Evolutionary conservation across 352 stramenopile genomes (phyloP).

Genomic region (Globisporangium sylvaticum): DNA sequence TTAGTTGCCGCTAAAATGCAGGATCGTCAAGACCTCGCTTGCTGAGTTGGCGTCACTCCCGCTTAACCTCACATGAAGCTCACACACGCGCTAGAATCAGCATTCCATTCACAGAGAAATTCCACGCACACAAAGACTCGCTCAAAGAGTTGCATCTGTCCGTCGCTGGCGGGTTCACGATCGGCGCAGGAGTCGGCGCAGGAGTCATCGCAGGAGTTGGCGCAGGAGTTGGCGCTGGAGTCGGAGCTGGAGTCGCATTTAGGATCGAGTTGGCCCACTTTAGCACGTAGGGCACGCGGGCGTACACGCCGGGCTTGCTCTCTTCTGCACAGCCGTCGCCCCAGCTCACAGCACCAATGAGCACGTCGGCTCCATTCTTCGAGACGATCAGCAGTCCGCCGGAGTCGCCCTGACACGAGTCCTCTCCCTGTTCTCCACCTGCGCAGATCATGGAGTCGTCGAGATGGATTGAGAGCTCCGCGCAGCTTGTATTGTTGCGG

Average conservation of each 20-base stretch:
- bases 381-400: conserved; percentile 35
- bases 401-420: conserved; percentile 66
- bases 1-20: too few species aligned
- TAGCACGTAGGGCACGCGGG: conserved; percentile 21
- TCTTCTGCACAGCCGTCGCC: conserved; percentile 41
- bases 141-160: neutral
- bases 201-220: neutral
- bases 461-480: conserved; percentile 1
- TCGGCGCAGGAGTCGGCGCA: neutral
- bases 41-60: too few species aligned
- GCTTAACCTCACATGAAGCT: neutral
- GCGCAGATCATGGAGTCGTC: conserved; percentile 59
- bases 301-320: conserved; percentile 48
- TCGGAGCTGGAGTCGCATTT: neutral
- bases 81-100: neutral
- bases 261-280: neutral
- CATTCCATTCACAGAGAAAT: neutral
- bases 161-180: neutral
- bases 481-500: conserved; percentile 36
- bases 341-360: conserved; percentile 60
- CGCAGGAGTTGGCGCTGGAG: neutral
- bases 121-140: neutral
- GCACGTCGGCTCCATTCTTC: conserved; percentile 24
- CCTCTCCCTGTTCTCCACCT: conserved; percentile 33
- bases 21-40: too few species aligned